Evolutionary conservation across 139 green algal species (phyloP).

Genomic region (Chara braunii): DNA sequence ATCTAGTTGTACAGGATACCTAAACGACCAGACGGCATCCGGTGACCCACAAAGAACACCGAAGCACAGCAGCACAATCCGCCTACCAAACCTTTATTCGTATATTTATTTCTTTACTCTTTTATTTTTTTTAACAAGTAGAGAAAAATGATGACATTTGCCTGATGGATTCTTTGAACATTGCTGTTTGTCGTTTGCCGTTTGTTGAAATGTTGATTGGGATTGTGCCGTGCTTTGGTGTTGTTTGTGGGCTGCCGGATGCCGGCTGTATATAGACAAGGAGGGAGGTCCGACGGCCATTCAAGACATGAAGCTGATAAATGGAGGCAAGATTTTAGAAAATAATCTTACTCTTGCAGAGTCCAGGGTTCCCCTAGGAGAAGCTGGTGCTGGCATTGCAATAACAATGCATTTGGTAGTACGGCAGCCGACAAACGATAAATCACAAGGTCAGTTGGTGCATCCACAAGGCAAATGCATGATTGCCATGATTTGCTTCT

Average conservation of each 20-base stretch:
- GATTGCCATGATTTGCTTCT: no score
- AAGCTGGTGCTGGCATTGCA: conserved; percentile 4
- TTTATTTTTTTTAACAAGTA: background rate
- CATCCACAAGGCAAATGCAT: no score
- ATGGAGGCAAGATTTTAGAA: conserved; percentile 35
- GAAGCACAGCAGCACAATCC: no score
- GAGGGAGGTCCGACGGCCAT: conserved; percentile 8
- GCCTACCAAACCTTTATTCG: no score
- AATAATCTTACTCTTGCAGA: conserved; percentile 26
- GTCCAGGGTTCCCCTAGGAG: conserved; percentile 30
- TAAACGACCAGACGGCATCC: no score
- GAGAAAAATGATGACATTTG: background rate
- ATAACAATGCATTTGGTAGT: conserved; percentile 40
- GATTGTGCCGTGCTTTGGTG: background rate
- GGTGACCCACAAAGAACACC: no score
- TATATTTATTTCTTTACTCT: background rate
- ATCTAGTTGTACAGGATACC: no score
- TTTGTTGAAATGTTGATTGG: background rate
- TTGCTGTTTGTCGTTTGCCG: background rate
- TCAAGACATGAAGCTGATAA: conserved; percentile 32
- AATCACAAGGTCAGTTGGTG: conserved; percentile 8
- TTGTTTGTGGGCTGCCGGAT: conserved; percentile 14
- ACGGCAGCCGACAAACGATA: conserved; percentile 2
- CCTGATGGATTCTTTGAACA: background rate
- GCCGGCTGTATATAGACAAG: conserved; percentile 21